phyloP scores from a whole-genome alignment of 2,329 filamentous ascomycete species.

The Cordyceps tenuipes region DNA sequence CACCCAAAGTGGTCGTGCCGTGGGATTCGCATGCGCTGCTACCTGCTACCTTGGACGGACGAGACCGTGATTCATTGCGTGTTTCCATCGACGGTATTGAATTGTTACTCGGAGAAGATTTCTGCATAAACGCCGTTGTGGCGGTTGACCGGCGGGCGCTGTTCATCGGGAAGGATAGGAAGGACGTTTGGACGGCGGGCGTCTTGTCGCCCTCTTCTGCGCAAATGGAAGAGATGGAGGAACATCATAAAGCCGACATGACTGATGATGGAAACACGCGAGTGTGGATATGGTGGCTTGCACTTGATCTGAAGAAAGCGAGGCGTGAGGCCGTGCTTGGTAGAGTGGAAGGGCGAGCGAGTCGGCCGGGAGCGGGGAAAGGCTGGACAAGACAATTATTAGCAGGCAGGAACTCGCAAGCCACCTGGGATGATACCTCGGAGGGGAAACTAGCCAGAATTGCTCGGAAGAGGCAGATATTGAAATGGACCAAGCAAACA shows the following conservation, averaged over 20 bases:
- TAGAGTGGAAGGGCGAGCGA: background rate
- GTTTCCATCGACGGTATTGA: background rate
- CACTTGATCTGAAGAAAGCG: slow-evolving; percentile 5
- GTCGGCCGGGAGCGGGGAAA: background rate
- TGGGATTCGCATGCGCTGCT: background rate
- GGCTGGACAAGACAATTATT: too few relatives aligned
- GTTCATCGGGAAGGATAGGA: background rate
- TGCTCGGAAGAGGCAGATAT: background rate
- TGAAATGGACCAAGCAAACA: background rate
- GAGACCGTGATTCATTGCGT: background rate
- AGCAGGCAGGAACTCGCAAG: background rate
- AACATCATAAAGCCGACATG: slow-evolving; percentile 3
- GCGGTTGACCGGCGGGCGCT: background rate
- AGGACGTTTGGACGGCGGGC: background rate
- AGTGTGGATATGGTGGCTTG: background rate
- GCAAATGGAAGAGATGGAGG: background rate
- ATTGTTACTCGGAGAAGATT: background rate
- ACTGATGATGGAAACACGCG: background rate
- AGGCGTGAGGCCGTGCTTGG: background rate
- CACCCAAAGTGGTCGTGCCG: background rate
- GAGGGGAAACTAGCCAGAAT: background rate
- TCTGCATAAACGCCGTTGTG: background rate
- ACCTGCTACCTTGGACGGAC: background rate
- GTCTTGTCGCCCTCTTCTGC: background rate
- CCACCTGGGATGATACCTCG: background rate